Percentiles rank a stretch among this genome's conserved stretches.
Conservation (phyloP, 805 yeast species). For the Cyberlindnera veronae region DNA sequence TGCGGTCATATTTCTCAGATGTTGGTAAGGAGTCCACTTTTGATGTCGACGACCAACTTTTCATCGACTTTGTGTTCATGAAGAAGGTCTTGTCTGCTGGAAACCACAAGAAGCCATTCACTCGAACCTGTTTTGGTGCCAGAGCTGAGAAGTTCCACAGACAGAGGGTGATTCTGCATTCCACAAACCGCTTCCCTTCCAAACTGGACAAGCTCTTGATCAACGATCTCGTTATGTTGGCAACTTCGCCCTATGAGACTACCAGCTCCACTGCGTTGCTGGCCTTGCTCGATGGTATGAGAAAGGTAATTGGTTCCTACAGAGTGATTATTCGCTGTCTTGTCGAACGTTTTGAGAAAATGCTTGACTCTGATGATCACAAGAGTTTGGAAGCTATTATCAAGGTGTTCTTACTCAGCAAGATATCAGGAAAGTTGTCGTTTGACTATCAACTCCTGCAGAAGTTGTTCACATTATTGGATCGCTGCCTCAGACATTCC, state of each 20-base stretch:
- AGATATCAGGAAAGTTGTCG: slow-evolving; percentile 54
- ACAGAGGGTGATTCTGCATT: slow-evolving; percentile 66
- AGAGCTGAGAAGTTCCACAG: slow-evolving; percentile 71
- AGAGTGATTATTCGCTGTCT: slow-evolving; percentile 48
- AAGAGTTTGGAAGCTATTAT: slow-evolving; percentile 64
- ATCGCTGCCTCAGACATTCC: slow-evolving; percentile 53
- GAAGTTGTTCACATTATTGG: slow-evolving; percentile 45
- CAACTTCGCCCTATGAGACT: slow-evolving; percentile 68
- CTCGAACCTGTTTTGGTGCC: slow-evolving; percentile 75
- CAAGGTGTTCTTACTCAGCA: slow-evolving; percentile 50
- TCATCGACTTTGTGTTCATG: slow-evolving; percentile 52
- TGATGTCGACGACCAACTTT: slow-evolving; percentile 50
- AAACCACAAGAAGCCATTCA: slow-evolving; percentile 62
- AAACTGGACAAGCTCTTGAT: slow-evolving; percentile 59
- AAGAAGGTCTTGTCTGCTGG: slow-evolving; percentile 60
- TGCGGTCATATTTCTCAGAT: slow-evolving; percentile 77
- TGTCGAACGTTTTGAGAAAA: slow-evolving; percentile 45
- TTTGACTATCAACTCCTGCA: slow-evolving; percentile 53
- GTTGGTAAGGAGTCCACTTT: slow-evolving; percentile 70
- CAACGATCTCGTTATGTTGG: slow-evolving; percentile 57
- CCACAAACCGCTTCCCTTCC: slow-evolving; percentile 70
- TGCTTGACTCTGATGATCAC: slow-evolving; percentile 46
- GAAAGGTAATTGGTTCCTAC: slow-evolving; percentile 65
- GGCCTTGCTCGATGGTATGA: slow-evolving; percentile 64
- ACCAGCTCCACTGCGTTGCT: slow-evolving; percentile 69